These are phyloP conservation scores for Cubamyces lactineus DNA, from an alignment of 768 basidiomycete species.

Conservation along the genomic window DNA sequence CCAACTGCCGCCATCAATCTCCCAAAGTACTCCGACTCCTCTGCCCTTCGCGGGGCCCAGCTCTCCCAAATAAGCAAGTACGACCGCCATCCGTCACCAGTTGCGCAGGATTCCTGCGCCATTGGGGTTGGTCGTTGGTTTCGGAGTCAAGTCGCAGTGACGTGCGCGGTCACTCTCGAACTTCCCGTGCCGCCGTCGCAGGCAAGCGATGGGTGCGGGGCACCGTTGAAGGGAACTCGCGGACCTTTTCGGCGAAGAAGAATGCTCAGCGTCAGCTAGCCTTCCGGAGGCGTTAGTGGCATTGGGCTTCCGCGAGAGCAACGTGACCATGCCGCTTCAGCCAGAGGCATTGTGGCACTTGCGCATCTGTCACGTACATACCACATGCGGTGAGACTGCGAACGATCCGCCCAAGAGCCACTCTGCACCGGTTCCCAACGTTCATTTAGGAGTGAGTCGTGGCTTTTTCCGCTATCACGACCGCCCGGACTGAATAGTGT, in stretches of 20 bases:
- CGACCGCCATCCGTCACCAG: background rate
- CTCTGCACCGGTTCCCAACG: background rate
- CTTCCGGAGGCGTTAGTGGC: constrained; percentile 12
- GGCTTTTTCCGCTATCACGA: too few species aligned
- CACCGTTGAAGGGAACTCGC: background rate
- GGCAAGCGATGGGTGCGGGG: background rate
- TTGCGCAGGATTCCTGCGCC: background rate
- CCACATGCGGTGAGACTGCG: background rate
- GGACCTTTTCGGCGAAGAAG: constrained; percentile 7
- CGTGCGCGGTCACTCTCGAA: background rate
- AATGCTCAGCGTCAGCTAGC: constrained; percentile 7
- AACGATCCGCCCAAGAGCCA: constrained; percentile 3
- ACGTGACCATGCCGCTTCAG: background rate
- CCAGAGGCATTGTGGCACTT: background rate
- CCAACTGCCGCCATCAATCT: constrained; percentile 17
- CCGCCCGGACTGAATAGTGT: background rate
- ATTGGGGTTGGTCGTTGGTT: too few species aligned
- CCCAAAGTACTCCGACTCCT: constrained; percentile 4
- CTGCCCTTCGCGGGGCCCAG: background rate
- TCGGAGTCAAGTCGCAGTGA: background rate
- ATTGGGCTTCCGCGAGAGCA: background rate
- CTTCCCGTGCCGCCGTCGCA: background rate
- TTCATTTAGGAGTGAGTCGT: background rate
- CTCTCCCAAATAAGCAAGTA: constrained; percentile 1
- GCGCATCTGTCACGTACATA: background rate